Evolutionary conservation across 108 stramenopile species (phyloP).

Genomic region (Seminavis robusta): DNA sequence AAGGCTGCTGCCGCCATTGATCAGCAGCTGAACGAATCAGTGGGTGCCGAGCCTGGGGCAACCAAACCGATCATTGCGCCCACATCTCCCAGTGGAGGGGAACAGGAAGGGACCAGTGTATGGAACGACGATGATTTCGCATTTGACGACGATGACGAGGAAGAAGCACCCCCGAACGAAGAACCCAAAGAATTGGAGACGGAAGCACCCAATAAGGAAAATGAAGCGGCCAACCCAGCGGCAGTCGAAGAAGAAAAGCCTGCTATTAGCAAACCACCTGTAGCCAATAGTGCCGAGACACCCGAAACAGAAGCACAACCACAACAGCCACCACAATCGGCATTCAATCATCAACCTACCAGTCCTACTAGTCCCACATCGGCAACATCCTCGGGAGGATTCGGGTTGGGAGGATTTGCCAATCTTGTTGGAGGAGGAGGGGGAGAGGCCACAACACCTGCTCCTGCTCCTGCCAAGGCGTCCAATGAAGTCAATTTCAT

Average conservation of each 20-base stretch:
- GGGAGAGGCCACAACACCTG: background rate
- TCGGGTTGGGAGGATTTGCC: background rate
- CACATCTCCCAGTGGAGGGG: too few relatives aligned
- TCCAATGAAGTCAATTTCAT: background rate
- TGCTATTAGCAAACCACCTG: background rate
- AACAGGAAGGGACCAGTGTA: too few relatives aligned
- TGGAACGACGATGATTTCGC: background rate
- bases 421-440: background rate
- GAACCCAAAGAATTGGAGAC: too few relatives aligned
- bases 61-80: too few relatives aligned
- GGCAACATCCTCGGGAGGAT: too few relatives aligned
- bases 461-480: background rate
- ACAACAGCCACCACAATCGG: background rate
- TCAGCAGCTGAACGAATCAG: constrained; percentile 42
- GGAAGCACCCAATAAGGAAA: background rate
- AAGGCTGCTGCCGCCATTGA: constrained; percentile 35
- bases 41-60: constrained; percentile 38
- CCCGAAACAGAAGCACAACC: background rate
- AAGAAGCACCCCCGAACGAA: too few relatives aligned
- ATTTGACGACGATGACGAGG: constrained; percentile 4
- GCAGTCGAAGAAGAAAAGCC: constrained; percentile 9
- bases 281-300: background rate
- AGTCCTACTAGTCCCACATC: too few relatives aligned
- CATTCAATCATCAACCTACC: too few relatives aligned
- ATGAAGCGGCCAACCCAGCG: background rate